phyloP scores from a whole-genome alignment of 805 yeast species.

The Myxozyma sirexii region DNA sequence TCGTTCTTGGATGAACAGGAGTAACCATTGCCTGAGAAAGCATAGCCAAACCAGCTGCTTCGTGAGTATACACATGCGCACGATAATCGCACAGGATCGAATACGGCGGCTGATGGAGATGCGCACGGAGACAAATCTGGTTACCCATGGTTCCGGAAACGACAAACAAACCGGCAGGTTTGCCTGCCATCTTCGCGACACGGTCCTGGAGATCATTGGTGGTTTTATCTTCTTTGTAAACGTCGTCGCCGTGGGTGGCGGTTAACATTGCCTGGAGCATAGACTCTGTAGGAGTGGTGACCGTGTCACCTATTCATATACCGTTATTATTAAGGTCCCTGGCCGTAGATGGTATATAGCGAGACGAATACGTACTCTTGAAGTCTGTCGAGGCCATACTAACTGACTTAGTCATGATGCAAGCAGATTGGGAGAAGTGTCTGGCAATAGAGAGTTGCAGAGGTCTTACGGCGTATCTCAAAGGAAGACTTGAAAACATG shows the following conservation, averaged over 20 bases:
- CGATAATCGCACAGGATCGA: constrained; percentile 84
- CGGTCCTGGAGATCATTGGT: constrained; percentile 65
- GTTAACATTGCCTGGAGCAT: constrained; percentile 65
- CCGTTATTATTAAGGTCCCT: too few relatives aligned
- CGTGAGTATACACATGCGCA: constrained; percentile 79
- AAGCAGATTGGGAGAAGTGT: neutral
- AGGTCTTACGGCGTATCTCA: neutral
- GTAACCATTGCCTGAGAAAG: constrained; percentile 90
- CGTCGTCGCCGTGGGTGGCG: constrained; percentile 80
- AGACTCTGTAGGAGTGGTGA: constrained; percentile 78
- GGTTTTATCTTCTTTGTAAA: constrained; percentile 79
- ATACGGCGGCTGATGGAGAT: constrained; percentile 79
- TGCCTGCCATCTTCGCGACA: constrained; percentile 72
- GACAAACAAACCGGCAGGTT: constrained; percentile 78
- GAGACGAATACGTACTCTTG: constrained; percentile 14
- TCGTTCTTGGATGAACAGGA: constrained; percentile 74
- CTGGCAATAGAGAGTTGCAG: neutral
- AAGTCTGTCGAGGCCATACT: constrained; percentile 31
- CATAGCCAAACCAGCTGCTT: constrained; percentile 90
- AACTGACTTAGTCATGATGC: constrained; percentile 16
- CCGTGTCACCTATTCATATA: constrained; percentile 59
- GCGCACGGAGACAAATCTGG: constrained; percentile 80
- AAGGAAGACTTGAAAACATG: neutral
- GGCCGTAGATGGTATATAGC: neutral
- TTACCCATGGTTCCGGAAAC: constrained; percentile 90